Evolutionary conservation across 768 basidiomycete species (phyloP), one percentile per base, ranked within the genome.

Genomic region (Pleurotus ostreatus): DNA sequence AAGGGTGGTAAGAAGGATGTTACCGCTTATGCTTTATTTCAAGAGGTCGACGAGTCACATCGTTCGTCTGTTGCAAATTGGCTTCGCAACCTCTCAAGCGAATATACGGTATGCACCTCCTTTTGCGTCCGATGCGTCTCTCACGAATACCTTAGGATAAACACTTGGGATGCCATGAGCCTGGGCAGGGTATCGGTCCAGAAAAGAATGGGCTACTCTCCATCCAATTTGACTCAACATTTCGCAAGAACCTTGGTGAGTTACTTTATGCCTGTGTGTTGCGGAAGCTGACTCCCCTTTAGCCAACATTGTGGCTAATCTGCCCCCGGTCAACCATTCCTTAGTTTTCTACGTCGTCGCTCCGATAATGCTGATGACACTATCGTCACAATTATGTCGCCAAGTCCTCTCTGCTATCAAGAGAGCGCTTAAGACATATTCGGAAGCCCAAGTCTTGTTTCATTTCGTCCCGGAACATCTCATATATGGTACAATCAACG

Each of bases 381-480:
- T 89, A 2, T 73, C 82, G 8, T 92, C 88, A 0, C 79, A 82
- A 12, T 66, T 79, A 16, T 79, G 92, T n/a, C 83, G 89, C 16
- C 84, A 88, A 65, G 72, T 90, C 25, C 78, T 89, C 53, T 82
- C 81, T 6, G 78, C 84, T 2, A 70, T 85, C 59, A 84, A 82
- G 62, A 85, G 85, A 57, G 69, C 79, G 2, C 65, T 76, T 55
- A 81, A 79, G 66, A 68, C 74, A 11, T 73, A 75, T 47, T 61
- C 70, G n/a, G 65, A 77, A 11, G 74, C 76, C 20, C 81, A 82
- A 49, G 74, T 88, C 15, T 73, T 87, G 25, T 81, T 90, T 57
- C 88, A 94, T 55, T 81, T 92, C 60, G 73, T 94, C 44, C 88
- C 92, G 3, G 86, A 91, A 59, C 74, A 80, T 30, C 70, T 81